Evolutionary conservation across 441 rosid species (phyloP).

Genomic region (Oxalis stricta): DNA sequence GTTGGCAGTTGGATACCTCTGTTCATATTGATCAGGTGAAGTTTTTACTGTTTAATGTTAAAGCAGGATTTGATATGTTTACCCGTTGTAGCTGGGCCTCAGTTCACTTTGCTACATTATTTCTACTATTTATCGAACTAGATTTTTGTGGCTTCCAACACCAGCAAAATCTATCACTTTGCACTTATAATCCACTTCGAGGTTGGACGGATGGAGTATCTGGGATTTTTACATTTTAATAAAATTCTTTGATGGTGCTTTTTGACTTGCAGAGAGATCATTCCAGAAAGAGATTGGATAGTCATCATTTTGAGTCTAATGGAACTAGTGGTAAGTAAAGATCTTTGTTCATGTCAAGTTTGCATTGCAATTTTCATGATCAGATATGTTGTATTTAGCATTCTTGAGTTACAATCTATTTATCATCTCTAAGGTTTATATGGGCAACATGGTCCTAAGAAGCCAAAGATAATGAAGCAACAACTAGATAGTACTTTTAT

Average conservation of each 20-base stretch:
- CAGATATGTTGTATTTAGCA: neutral
- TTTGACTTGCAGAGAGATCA: conserved; percentile 53
- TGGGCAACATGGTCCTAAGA: conserved; percentile 61
- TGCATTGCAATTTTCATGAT: conserved; percentile 7
- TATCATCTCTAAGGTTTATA: conserved; percentile 42
- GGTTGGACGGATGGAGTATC: too few species aligned
- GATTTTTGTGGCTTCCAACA: too few species aligned
- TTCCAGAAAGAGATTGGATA: conserved; percentile 61
- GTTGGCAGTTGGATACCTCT: conserved; percentile 65
- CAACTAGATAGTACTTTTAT: conserved; percentile 40
- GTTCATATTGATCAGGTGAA: conserved; percentile 64
- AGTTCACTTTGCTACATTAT: too few species aligned
- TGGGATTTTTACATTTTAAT: neutral
- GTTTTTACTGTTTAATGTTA: conserved; percentile 6
- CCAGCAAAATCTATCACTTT: too few species aligned
- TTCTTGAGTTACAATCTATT: conserved; percentile 13
- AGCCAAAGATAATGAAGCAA: conserved; percentile 67
- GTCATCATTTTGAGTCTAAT: conserved; percentile 67
- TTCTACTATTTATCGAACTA: too few species aligned
- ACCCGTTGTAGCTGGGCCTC: too few species aligned
- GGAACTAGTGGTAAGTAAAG: conserved; percentile 58
- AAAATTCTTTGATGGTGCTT: conserved; percentile 6
- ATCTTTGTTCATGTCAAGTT: conserved; percentile 5
- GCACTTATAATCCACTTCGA: too few species aligned
- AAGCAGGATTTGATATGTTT: conserved; percentile 1